Evolutionary conservation across 1,139 yeast species (phyloP).

Genomic region (Scheffersomyces titani): DNA sequence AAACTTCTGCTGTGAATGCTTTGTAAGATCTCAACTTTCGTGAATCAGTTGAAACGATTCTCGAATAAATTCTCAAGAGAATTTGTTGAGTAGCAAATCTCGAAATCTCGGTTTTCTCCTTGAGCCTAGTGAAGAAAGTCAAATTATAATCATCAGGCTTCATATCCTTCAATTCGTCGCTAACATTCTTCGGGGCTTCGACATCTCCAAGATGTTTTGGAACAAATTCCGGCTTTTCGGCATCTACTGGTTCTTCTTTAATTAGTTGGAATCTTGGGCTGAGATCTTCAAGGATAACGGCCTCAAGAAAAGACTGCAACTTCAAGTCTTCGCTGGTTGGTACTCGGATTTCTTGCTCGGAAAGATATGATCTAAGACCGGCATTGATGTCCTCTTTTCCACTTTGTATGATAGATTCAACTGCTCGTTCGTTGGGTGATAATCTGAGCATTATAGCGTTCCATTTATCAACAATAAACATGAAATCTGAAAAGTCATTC

Average conservation of each 20-base stretch:
- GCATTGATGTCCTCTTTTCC: constrained; percentile 31
- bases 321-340: constrained; percentile 24
- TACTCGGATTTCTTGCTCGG: constrained; percentile 13
- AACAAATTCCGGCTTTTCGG: not conserved
- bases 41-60: constrained; percentile 79
- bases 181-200: constrained; percentile 5
- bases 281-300: constrained; percentile 18
- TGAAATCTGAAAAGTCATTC: constrained; percentile 36
- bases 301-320: constrained; percentile 26
- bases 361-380: constrained; percentile 28
- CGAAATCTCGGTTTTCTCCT: constrained; percentile 47
- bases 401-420: constrained; percentile 1
- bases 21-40: constrained; percentile 66
- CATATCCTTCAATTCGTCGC: constrained; percentile 2
- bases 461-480: constrained; percentile 45
- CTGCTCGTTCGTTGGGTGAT: constrained; percentile 27
- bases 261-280: constrained; percentile 13
- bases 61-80: constrained; percentile 67
- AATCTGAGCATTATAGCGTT: constrained; percentile 38
- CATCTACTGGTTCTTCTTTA: not conserved
- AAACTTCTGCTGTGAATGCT: constrained; percentile 88
- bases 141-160: constrained; percentile 23
- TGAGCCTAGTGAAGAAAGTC: constrained; percentile 33
- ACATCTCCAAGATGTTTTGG: constrained; percentile 2
- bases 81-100: constrained; percentile 65